These are phyloP conservation scores for Fulvia fulva DNA, from an alignment of 2,329 filamentous ascomycete genomes.

Conservation along the genomic window DNA sequence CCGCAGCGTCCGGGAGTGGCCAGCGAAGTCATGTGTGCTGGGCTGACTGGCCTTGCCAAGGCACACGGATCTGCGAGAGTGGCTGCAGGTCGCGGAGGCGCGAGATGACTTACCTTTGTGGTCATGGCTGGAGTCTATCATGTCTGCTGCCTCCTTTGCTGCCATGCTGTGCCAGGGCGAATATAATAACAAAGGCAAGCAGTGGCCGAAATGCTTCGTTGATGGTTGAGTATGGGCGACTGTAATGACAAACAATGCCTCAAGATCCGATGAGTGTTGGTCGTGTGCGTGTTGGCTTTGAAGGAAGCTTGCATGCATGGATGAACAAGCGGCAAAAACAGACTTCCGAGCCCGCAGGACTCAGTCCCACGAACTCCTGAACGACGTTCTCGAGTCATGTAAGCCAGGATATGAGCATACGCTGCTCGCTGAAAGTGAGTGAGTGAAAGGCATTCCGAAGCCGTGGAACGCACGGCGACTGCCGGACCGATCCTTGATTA, in stretches of 20 bases:
- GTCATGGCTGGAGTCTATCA: not conserved
- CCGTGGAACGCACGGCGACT: not conserved
- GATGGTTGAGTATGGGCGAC: not conserved
- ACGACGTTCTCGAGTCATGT: too few species aligned
- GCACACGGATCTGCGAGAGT: slow-evolving; percentile 1
- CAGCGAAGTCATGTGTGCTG: not conserved
- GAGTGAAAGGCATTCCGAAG: not conserved
- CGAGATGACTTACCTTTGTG: slow-evolving; percentile 7
- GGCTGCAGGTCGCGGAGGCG: slow-evolving; percentile 5
- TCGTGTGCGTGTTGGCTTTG: not conserved
- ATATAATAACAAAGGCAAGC: not conserved
- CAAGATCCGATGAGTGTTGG: not conserved
- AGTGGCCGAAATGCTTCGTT: not conserved
- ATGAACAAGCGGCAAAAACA: not conserved
- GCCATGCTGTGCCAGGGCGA: not conserved
- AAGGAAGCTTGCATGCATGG: not conserved
- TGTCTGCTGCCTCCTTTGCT: not conserved
- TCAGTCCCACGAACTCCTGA: too few species aligned
- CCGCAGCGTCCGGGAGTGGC: slow-evolving; percentile 5
- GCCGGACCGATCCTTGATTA: not conserved
- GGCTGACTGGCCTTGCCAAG: slow-evolving; percentile 9
- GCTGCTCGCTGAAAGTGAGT: too few species aligned
- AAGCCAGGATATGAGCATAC: too few species aligned
- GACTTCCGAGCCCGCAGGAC: not conserved
- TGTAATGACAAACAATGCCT: not conserved